phyloP scores from a whole-genome alignment of 805 yeast species.

The Wickerhamiella azyma region DNA sequence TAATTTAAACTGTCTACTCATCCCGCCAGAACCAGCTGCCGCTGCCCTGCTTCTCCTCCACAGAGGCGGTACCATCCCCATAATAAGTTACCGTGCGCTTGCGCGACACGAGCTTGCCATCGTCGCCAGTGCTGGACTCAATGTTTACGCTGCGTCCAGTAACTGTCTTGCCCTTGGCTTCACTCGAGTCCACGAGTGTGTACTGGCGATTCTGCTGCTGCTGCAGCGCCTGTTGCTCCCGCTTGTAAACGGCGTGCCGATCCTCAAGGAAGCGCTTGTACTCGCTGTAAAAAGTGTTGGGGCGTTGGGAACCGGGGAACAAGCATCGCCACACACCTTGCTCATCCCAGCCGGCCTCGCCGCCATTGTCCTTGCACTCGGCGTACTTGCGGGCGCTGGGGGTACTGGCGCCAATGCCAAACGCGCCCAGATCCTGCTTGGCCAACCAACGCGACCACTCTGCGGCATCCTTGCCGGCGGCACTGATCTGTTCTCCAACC shows the following conservation, averaged over 20 bases:
- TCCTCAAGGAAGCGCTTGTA: slow-evolving; percentile 55
- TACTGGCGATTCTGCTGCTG: background rate
- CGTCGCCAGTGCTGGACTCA: slow-evolving; percentile 21
- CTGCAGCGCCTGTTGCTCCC: slow-evolving; percentile 5
- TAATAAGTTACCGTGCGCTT: slow-evolving; percentile 23
- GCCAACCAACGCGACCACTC: background rate
- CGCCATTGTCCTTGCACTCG: slow-evolving; percentile 49
- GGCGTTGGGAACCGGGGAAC: slow-evolving; percentile 39
- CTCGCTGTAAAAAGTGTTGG: slow-evolving; percentile 34
- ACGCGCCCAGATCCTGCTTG: background rate
- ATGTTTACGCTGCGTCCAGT: slow-evolving; percentile 17
- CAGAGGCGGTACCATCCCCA: slow-evolving; percentile 21
- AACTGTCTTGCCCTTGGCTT: slow-evolving; percentile 4
- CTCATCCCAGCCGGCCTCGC: slow-evolving; percentile 70
- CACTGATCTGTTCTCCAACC: background rate
- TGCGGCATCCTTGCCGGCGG: background rate
- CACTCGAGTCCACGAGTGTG: background rate
- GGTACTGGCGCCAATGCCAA: background rate
- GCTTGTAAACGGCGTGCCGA: slow-evolving; percentile 41
- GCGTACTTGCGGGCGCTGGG: slow-evolving; percentile 30
- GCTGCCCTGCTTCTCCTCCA: slow-evolving; percentile 9
- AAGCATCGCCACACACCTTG: slow-evolving; percentile 85
- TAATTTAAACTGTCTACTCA: slow-evolving; percentile 6
- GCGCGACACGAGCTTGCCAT: slow-evolving; percentile 22
- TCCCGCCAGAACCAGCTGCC: slow-evolving; percentile 24